These are phyloP conservation scores for Nemania sp. DNA, from an alignment of 2,329 filamentous ascomycete genomes.

Conservation along the genomic window DNA sequence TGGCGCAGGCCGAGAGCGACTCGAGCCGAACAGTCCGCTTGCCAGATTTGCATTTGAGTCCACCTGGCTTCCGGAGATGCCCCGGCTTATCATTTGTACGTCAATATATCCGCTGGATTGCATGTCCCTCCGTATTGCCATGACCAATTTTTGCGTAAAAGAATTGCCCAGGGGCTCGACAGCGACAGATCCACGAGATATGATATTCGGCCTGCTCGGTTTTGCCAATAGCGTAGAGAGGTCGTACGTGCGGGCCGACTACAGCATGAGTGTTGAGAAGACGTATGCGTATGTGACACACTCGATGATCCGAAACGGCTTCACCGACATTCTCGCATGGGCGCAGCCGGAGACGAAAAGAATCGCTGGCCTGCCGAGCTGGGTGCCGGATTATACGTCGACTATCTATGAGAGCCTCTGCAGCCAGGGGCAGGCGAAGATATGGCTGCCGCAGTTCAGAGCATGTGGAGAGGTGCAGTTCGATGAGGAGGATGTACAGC, in stretches of 20 bases:
- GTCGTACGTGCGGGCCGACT: conserved; percentile 15
- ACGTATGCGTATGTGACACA: conserved; percentile 2
- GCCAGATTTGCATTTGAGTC: conserved; percentile 4
- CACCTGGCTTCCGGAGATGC: conserved; percentile 16
- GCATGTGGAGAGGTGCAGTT: not conserved
- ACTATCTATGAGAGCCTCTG: conserved; percentile 22
- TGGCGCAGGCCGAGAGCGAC: not conserved
- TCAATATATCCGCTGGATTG: conserved; percentile 17
- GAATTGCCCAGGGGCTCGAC: conserved; percentile 19
- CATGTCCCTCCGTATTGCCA: conserved; percentile 19
- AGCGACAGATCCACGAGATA: conserved; percentile 18
- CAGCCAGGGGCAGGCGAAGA: conserved; percentile 19
- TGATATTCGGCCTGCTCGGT: conserved; percentile 20
- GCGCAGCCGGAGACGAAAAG: conserved; percentile 10
- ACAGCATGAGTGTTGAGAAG: conserved; percentile 12
- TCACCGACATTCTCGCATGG: conserved; percentile 24
- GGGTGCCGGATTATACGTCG: conserved; percentile 20
- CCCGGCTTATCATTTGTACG: conserved; percentile 16
- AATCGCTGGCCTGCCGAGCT: conserved; percentile 9
- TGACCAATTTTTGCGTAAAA: conserved; percentile 25
- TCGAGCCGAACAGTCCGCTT: not conserved
- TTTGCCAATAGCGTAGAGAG: conserved; percentile 16
- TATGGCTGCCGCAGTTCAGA: conserved; percentile 15
- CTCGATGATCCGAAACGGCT: conserved; percentile 12
- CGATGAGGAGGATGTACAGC: not conserved